Evolutionary conservation across 768 basidiomycete species (phyloP).

Genomic region (Lentinula sp.): DNA sequence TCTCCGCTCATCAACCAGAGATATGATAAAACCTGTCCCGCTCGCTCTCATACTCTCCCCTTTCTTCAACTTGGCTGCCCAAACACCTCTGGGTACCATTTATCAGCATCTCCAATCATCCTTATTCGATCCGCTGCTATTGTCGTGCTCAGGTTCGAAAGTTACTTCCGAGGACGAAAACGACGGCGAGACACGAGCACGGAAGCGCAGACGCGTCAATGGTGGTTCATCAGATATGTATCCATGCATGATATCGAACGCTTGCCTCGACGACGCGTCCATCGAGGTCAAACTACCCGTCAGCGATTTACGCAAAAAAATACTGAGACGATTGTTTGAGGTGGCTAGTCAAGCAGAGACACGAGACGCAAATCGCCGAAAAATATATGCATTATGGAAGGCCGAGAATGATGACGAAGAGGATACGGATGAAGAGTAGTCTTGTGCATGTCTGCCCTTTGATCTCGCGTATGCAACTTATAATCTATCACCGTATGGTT

Average conservation of each 20-base stretch:
- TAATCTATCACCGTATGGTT: no score
- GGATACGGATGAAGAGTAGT: conserved; percentile 13
- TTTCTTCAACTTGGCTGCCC: conserved; percentile 67
- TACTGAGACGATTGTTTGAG: conserved; percentile 65
- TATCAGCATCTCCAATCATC: conserved; percentile 69
- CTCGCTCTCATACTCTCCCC: conserved; percentile 56
- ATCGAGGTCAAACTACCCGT: conserved; percentile 30
- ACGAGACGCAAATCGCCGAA: conserved; percentile 72
- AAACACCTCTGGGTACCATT: conserved; percentile 54
- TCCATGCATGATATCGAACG: conserved; percentile 43
- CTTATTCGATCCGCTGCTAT: conserved; percentile 65
- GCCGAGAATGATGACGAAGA: conserved; percentile 44
- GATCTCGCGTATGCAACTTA: not conserved
- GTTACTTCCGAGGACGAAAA: conserved; percentile 21
- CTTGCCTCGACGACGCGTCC: conserved; percentile 38
- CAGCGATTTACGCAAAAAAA: conserved; percentile 38
- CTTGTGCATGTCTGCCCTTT: not conserved
- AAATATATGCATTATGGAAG: conserved; percentile 80
- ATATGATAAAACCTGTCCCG: conserved; percentile 34
- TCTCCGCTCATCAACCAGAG: conserved; percentile 22
- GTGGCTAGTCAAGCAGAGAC: conserved; percentile 71
- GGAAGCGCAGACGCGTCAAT: conserved; percentile 28
- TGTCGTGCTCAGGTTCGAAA: conserved; percentile 32
- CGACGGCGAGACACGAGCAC: conserved; percentile 39
- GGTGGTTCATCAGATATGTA: conserved; percentile 20